Percentiles rank a stretch among this genome's conserved stretches.
These are phyloP conservation scores for Tetrastigma voinierianum DNA, from an alignment of 164 flowering plant species.

Conservation along the genomic window DNA sequence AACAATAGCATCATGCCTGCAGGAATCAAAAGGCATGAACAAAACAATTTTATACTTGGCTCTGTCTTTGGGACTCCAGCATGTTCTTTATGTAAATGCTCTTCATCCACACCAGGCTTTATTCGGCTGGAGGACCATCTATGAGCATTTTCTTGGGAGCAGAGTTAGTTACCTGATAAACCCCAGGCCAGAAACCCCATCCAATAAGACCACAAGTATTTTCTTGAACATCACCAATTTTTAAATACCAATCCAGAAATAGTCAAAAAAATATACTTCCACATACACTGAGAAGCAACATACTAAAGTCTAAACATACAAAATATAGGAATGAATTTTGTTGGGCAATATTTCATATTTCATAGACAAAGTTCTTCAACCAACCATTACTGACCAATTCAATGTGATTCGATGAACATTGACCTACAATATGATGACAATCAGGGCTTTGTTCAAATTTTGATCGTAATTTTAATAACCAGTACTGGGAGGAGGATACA, in stretches of 20 bases:
- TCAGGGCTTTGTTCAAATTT: too few relatives aligned
- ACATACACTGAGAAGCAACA: constrained; percentile 19
- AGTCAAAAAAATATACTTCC: constrained; percentile 7
- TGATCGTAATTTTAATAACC: too few relatives aligned
- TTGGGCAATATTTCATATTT: too few relatives aligned
- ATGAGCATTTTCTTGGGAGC: constrained; percentile 51
- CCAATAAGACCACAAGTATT: constrained; percentile 26
- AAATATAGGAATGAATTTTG: too few relatives aligned
- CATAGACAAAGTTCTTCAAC: too few relatives aligned
- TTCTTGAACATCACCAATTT: constrained; percentile 38
- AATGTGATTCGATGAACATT: too few relatives aligned
- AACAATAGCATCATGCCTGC: constrained; percentile 37
- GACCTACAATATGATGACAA: too few relatives aligned
- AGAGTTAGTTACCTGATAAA: constrained; percentile 56
- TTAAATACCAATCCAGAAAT: neutral
- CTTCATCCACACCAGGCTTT: constrained; percentile 72
- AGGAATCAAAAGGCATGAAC: constrained; percentile 58
- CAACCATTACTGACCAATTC: too few relatives aligned
- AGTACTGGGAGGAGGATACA: too few relatives aligned
- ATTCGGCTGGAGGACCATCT: constrained; percentile 65
- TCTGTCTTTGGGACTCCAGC: constrained; percentile 56
- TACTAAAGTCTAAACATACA: neutral
- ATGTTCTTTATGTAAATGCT: constrained; percentile 65
- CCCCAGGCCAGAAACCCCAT: constrained; percentile 50
- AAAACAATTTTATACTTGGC: constrained; percentile 55